These are phyloP conservation scores for Suillus sp. DNA, from an alignment of 768 basidiomycete species.

Conservation along the genomic window DNA sequence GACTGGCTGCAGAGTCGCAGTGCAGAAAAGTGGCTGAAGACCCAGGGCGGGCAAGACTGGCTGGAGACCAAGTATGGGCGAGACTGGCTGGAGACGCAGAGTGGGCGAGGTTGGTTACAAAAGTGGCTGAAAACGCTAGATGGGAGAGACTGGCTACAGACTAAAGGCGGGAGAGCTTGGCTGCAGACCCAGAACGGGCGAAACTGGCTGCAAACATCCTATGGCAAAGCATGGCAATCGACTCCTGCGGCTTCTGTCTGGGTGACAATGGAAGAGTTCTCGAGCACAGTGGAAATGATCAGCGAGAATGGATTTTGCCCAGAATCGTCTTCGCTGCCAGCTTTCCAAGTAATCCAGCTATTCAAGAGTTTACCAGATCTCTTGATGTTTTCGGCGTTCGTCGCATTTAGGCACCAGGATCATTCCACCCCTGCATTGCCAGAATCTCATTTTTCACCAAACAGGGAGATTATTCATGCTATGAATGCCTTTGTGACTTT, in stretches of 20 bases:
- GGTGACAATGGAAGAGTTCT: constrained; percentile 1
- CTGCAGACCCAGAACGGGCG: neutral
- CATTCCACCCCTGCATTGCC: neutral
- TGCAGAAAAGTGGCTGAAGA: neutral
- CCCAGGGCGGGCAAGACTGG: neutral
- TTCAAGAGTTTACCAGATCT: neutral
- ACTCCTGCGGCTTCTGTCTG: neutral
- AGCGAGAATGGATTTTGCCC: neutral
- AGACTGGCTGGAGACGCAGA: neutral
- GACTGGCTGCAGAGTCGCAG: neutral
- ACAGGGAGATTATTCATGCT: neutral
- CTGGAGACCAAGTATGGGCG: neutral
- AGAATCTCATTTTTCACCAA: neutral
- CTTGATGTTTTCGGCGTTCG: neutral
- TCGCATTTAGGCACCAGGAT: neutral
- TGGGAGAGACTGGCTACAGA: constrained; percentile 1
- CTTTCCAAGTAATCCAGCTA: neutral
- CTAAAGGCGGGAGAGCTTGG: neutral
- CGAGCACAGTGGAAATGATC: neutral
- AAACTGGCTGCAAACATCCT: neutral
- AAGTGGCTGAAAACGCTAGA: neutral
- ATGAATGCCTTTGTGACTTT: neutral
- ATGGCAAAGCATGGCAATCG: neutral
- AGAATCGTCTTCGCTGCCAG: neutral
- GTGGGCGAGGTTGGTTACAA: neutral